Evolutionary conservation across 2,329 filamentous ascomycete genomes (phyloP).

Genomic region (Ophiostoma piceae): DNA sequence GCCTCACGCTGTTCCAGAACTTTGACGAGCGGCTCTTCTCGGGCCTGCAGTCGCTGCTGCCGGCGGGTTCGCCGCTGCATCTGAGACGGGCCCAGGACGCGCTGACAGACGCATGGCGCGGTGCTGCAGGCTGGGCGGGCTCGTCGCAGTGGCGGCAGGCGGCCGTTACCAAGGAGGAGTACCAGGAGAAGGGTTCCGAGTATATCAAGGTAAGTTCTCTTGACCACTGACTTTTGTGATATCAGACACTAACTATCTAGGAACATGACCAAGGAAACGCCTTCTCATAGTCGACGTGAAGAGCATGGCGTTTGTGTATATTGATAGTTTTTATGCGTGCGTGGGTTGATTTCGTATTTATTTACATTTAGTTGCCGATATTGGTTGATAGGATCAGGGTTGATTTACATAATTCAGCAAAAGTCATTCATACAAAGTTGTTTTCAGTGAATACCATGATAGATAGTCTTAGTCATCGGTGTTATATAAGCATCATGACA

Average conservation of each 20-base stretch:
- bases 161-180: slow-evolving; percentile 75
- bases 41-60: slow-evolving; percentile 68
- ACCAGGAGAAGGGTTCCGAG: slow-evolving; percentile 83
- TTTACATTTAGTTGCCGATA: not conserved
- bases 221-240: too few relatives aligned
- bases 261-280: slow-evolving; percentile 62
- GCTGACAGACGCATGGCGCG: slow-evolving; percentile 85
- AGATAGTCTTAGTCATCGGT: not conserved
- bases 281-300: slow-evolving; percentile 31
- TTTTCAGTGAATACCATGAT: not conserved
- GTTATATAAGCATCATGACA: not conserved
- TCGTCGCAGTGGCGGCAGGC: slow-evolving; percentile 55
- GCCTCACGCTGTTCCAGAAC: slow-evolving; percentile 76
- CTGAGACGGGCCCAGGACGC: slow-evolving; percentile 72
- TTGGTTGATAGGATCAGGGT: not conserved
- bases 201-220: slow-evolving; percentile 76
- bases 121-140: slow-evolving; percentile 79
- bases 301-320: slow-evolving; percentile 11
- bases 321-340: not conserved
- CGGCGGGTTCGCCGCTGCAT: slow-evolving; percentile 59
- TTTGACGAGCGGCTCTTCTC: slow-evolving; percentile 76
- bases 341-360: not conserved
- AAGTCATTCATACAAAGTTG: not conserved
- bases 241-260: slow-evolving; percentile 39
- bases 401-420: not conserved